Evolutionary conservation across 345 rosid species (phyloP).

Genomic region (Angophora floribunda): DNA sequence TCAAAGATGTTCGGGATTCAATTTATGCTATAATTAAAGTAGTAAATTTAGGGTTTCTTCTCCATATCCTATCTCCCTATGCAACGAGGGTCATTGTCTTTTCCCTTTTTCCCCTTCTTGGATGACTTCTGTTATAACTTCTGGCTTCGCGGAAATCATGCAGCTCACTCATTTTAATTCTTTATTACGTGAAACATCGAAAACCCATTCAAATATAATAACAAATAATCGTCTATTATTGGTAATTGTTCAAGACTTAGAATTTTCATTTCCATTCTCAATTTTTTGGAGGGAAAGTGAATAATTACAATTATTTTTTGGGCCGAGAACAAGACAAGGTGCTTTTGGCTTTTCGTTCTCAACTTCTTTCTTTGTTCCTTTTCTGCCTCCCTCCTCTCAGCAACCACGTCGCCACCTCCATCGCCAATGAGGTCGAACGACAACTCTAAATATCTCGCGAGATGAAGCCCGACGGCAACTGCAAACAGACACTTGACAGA

Average conservation of each 20-base stretch:
- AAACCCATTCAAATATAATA: neutral
- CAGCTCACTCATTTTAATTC: neutral
- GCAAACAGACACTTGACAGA: neutral
- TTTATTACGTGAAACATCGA: neutral
- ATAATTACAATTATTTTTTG: neutral
- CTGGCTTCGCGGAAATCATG: neutral
- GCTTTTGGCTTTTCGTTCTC: neutral
- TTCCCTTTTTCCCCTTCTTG: neutral
- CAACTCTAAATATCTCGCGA: neutral
- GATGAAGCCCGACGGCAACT: neutral
- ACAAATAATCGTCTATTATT: neutral
- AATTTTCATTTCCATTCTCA: neutral
- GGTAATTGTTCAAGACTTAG: neutral
- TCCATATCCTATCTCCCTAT: neutral
- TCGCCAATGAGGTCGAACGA: neutral
- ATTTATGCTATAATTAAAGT: neutral
- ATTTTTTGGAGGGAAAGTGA: neutral
- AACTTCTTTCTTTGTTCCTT: neutral
- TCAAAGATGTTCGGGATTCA: neutral
- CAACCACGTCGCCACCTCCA: neutral
- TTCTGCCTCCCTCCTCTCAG: neutral
- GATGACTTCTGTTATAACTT: neutral
- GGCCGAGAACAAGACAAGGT: neutral
- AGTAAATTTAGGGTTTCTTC: neutral
- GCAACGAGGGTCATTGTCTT: neutral